Evolutionary conservation across 257 asterid genomes (phyloP), one percentile per base, ranked within the genome.

Genomic region (Salvia hispanica): DNA sequence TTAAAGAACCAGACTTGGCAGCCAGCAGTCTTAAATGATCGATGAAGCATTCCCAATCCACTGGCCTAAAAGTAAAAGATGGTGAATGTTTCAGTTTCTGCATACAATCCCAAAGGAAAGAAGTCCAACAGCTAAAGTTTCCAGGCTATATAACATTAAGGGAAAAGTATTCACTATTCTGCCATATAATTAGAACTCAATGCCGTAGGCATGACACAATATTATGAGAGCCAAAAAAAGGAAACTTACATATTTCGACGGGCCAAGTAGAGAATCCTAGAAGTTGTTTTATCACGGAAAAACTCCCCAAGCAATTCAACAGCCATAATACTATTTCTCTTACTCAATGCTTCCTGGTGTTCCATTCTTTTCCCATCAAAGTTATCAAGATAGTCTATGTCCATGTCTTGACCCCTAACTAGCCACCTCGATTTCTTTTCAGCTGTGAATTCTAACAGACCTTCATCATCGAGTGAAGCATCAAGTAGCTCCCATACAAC

Each of bases 401-500:
- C 96, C 97, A 87, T 88, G 62, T 84, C 96, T 78, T 84, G 87
- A 70, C 84, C 76, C 69, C 77, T 80, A 71, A 44, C 73, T 56
- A 79, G 78, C 98, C 99, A 91, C 78, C 89, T 79, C n/a, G 96
- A 87, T 76, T 83, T 83, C 82, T 87, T 94, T 72, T 87, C 96
- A 42, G 79, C 70, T 63, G 96, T 81, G 69, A 81, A 82, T 72
- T 91, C 96, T 74, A 91, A 75, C 74, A 94, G 72, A 57, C 90
- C 86, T 62, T 94, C 96, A 61, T 94, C 99, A 39, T 88, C 98
- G 71, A 94, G 96, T 9, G 96, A 87, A 39, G 99, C 93, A 85
- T 94, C 98, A 65, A 94, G 84, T 69, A 94, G 82, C 79, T 71
- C 80, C 99, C 99, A 94, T 61, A 85, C 95, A 72, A 79, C 81